Evolutionary conservation across 805 yeast genomes (phyloP).

Genomic region (Ogataea trehaloabstinens): DNA sequence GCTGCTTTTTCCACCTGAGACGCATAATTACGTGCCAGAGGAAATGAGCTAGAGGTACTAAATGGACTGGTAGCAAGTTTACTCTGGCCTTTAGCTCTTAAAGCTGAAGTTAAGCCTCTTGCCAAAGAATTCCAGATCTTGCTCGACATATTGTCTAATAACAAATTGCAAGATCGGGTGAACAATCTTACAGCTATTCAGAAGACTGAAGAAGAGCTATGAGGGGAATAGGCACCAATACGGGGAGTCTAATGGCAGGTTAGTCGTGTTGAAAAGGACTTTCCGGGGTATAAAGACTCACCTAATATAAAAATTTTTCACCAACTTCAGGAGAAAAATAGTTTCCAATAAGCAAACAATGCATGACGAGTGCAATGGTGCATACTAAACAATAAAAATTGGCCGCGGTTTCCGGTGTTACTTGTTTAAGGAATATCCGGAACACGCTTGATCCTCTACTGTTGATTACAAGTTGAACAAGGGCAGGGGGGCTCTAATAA

Average conservation of each 20-base stretch:
- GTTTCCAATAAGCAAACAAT: background rate
- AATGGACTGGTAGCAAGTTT: background rate
- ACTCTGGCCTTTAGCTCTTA: background rate
- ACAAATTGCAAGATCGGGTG: conserved; percentile 13
- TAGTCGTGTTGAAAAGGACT: background rate
- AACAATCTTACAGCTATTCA: conserved; percentile 5
- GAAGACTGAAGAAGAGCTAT: too few relatives aligned
- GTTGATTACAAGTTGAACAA: too few relatives aligned
- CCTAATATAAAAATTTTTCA: conserved; percentile 13
- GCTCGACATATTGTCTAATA: conserved; percentile 3
- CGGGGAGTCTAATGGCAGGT: too few relatives aligned
- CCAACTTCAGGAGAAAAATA: background rate
- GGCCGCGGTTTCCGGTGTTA: conserved; percentile 34
- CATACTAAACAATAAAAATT: conserved; percentile 4
- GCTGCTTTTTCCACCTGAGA: conserved; percentile 28
- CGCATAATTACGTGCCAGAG: conserved; percentile 22
- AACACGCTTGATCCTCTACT: too few relatives aligned
- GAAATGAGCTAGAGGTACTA: background rate
- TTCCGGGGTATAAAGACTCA: background rate
- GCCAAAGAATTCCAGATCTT: conserved; percentile 1
- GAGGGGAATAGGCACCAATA: too few relatives aligned
- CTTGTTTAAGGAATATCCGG: conserved; percentile 22
- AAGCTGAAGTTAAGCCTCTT: conserved; percentile 1
- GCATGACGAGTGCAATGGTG: conserved; percentile 17
- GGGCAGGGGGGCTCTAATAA: too few relatives aligned